Evolutionary conservation across 2,329 filamentous ascomycete genomes (phyloP).

Genomic region (Neonectria neomacrospora): DNA sequence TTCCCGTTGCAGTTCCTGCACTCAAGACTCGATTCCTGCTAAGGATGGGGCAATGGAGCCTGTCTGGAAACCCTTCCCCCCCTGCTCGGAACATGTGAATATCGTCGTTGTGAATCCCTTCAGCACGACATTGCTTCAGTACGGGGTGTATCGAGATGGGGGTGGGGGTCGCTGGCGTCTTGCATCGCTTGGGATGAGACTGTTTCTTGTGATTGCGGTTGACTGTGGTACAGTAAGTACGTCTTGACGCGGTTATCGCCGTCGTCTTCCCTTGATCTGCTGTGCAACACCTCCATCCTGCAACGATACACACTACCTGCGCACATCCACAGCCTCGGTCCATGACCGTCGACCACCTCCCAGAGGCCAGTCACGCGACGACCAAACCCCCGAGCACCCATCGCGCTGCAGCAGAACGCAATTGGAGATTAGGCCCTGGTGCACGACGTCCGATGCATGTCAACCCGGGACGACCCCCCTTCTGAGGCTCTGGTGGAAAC

Average conservation of each 20-base stretch:
- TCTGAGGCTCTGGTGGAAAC: conserved; percentile 21
- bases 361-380: not conserved
- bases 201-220: not conserved
- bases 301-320: conserved; percentile 1
- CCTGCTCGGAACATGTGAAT: conserved; percentile 39
- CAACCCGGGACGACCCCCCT: conserved; percentile 26
- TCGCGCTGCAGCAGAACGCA: conserved; percentile 35
- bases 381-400: not conserved
- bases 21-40: conserved; percentile 34
- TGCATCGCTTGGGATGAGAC: conserved; percentile 6
- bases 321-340: conserved; percentile 19
- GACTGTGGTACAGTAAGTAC: not conserved
- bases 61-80: conserved; percentile 11
- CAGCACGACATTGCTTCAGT: not conserved
- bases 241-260: not conserved
- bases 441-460: conserved; percentile 33
- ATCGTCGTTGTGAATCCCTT: conserved; percentile 3
- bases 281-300: conserved; percentile 11
- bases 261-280: not conserved
- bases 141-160: not conserved
- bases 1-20: conserved; percentile 30
- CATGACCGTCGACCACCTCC: not conserved
- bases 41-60: conserved; percentile 26
- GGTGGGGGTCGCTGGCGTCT: not conserved
- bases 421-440: conserved; percentile 36